These are phyloP conservation scores for Zoysia japonica DNA, from an alignment of 176 grass and related monocot genomes.

Conservation along the genomic window DNA sequence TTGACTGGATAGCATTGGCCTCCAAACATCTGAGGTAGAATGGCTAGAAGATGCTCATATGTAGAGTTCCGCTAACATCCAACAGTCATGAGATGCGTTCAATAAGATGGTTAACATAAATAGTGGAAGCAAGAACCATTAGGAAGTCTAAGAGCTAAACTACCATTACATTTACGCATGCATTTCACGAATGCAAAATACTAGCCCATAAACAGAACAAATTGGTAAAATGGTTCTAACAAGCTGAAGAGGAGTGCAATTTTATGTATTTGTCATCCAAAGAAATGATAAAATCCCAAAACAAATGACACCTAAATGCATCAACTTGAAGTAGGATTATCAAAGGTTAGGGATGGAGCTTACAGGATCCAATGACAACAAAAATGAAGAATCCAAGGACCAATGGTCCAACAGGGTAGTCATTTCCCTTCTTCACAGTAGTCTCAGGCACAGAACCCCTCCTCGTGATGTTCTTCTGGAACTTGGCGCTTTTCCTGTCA, in stretches of 20 bases:
- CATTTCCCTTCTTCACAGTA: slow-evolving; percentile 58
- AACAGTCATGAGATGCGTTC: background rate
- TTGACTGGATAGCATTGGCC: background rate
- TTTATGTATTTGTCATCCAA: background rate
- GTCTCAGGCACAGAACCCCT: slow-evolving; percentile 56
- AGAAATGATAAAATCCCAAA: background rate
- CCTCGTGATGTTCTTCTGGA: slow-evolving; percentile 61
- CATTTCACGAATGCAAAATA: background rate
- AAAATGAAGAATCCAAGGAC: slow-evolving; percentile 68
- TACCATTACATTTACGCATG: background rate
- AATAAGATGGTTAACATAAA: background rate
- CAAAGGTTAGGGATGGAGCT: slow-evolving; percentile 1
- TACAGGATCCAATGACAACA: slow-evolving; percentile 68
- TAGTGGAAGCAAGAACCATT: background rate
- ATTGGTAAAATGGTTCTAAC: background rate
- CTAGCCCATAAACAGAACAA: background rate
- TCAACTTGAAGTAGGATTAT: background rate
- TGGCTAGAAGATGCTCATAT: background rate
- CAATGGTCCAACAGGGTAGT: slow-evolving; percentile 64
- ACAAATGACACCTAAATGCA: background rate
- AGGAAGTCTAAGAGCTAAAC: background rate
- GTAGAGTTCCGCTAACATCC: background rate
- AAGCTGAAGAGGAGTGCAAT: background rate
- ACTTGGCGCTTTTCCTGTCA: slow-evolving; percentile 58
- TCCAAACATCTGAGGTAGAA: background rate